Evolutionary conservation across 768 basidiomycete genomes (phyloP).

Genomic region (Suillus subaureus): DNA sequence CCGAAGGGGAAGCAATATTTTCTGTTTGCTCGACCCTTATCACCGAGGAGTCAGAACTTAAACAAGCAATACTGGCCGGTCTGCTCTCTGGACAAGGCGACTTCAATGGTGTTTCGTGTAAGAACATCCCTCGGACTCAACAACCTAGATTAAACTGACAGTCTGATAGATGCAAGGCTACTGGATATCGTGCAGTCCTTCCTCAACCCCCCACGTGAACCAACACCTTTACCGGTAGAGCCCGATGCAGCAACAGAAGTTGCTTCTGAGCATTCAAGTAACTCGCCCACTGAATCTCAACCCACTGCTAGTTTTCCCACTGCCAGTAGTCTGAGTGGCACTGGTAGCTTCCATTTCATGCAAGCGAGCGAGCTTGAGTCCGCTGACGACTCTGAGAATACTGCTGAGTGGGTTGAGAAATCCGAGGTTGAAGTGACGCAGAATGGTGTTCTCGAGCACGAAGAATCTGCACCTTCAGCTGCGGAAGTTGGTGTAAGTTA

Average conservation of each 20-base stretch:
- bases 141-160: conserved; percentile 11
- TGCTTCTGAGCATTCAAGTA: conserved; percentile 18
- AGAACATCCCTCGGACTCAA: conserved; percentile 24
- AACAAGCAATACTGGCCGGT: conserved; percentile 52
- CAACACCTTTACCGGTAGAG: conserved; percentile 35
- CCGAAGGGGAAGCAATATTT: conserved; percentile 58
- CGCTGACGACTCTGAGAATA: conserved; percentile 47
- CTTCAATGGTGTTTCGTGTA: conserved; percentile 66
- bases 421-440: conserved; percentile 37
- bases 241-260: conserved; percentile 32
- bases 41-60: conserved; percentile 53
- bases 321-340: conserved; percentile 30
- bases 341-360: conserved; percentile 76
- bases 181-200: conserved; percentile 56
- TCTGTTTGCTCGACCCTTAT: conserved; percentile 56
- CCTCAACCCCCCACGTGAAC: conserved; percentile 48
- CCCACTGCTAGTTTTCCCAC: conserved; percentile 44
- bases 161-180: conserved; percentile 58
- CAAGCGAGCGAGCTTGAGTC: conserved; percentile 78
- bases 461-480: background rate
- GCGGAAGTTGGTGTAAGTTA: conserved; percentile 6
- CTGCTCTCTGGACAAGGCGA: conserved; percentile 62
- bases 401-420: conserved; percentile 58
- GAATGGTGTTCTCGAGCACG: conserved; percentile 8
- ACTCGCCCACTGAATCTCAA: conserved; percentile 5